Percentiles rank a stretch among this genome's conserved stretches.
Evolutionary conservation across 2,329 filamentous ascomycete species (phyloP).

Genomic region (Blastomyces parvus): DNA sequence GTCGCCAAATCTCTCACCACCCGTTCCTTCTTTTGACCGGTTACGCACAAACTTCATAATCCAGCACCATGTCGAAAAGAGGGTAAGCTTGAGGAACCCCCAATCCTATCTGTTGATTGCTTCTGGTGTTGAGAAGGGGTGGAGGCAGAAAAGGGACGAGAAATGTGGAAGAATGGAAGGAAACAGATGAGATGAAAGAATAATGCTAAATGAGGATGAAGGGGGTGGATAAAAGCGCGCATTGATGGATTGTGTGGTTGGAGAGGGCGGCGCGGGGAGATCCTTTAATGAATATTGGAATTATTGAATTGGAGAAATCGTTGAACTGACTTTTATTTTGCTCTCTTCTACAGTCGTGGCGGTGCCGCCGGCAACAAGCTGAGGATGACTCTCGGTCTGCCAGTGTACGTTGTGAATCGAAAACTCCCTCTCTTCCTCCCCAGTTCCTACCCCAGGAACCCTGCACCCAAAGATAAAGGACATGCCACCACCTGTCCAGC

Average conservation of each 20-base stretch:
- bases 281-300: not conserved
- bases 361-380: constrained; percentile 99
- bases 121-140: not conserved
- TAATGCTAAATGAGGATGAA: not conserved
- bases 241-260: not conserved
- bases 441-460: not conserved
- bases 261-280: not conserved
- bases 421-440: constrained; percentile 10
- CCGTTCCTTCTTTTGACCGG: constrained; percentile 28
- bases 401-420: constrained; percentile 65
- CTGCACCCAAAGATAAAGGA: not conserved
- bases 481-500: not conserved
- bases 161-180: not conserved
- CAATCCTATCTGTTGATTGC: constrained; percentile 3
- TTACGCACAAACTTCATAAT: constrained; percentile 26
- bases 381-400: constrained; percentile 99
- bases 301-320: constrained; percentile 3
- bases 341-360: constrained; percentile 48
- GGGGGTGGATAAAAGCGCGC: constrained; percentile 3
- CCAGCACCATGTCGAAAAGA: constrained; percentile 44
- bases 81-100: constrained; percentile 31
- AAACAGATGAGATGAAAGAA: not conserved
- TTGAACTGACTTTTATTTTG: constrained; percentile 20
- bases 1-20: constrained; percentile 17
- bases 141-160: not conserved